These are phyloP conservation scores for Colletotrichum sp. DNA, from an alignment of 2,329 filamentous ascomycete species.

Conservation along the genomic window DNA sequence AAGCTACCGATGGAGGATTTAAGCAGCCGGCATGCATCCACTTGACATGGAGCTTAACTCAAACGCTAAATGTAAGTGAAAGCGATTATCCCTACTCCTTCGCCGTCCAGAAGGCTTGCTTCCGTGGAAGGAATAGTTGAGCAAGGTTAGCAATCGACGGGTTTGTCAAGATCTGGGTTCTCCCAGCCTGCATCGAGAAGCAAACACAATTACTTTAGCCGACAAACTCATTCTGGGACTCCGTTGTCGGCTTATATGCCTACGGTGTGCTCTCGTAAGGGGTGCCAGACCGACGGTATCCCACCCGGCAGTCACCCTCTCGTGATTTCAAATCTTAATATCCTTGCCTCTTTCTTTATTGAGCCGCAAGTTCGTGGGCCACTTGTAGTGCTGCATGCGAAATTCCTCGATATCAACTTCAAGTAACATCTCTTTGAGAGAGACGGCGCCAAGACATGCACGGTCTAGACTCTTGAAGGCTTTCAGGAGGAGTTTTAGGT, in stretches of 20 bases:
- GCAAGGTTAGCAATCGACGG: not conserved
- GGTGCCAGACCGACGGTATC: not conserved
- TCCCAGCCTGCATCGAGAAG: not conserved
- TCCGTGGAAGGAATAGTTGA: not conserved
- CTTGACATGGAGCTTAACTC: not conserved
- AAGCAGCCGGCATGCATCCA: not conserved
- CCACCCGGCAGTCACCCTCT: not conserved
- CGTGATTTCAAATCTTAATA: not conserved
- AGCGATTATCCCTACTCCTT: not conserved
- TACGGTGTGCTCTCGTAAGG: not conserved
- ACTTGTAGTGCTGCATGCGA: not conserved
- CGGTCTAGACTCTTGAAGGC: not conserved
- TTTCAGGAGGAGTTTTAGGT: fast-evolving
- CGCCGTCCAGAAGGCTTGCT: not conserved
- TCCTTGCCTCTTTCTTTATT: not conserved
- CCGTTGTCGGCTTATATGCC: not conserved
- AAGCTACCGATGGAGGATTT: not conserved
- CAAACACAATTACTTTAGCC: not conserved
- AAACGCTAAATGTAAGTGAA: not conserved
- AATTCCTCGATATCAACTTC: not conserved
- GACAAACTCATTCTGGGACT: not conserved
- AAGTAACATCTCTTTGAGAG: fast-evolving
- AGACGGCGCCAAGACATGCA: not conserved
- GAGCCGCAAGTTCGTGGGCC: fast-evolving
- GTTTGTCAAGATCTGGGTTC: not conserved